Evolutionary conservation across 2,329 filamentous ascomycete species (phyloP).

Genomic region (Fusarium chuoi): DNA sequence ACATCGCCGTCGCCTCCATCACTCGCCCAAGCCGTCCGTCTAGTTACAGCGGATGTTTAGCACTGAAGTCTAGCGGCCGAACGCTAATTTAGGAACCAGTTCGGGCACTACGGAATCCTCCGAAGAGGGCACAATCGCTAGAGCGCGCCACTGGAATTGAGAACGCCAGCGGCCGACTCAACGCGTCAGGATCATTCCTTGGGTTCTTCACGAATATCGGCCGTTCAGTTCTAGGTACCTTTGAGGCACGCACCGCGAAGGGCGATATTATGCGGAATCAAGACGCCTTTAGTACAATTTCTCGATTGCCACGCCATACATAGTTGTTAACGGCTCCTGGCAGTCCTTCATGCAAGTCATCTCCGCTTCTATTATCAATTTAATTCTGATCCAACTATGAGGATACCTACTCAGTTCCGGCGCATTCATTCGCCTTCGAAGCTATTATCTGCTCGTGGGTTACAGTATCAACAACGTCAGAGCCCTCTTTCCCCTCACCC

Average conservation of each 20-base stretch:
- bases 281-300: background rate
- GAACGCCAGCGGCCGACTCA: background rate
- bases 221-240: background rate
- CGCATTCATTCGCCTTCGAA: background rate
- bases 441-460: background rate
- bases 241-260: no score
- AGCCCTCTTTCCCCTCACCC: background rate
- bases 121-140: background rate
- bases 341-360: background rate
- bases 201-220: no score
- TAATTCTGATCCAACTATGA: background rate
- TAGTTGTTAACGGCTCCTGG: background rate
- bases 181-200: background rate
- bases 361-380: no score
- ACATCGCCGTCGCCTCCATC: background rate
- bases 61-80: background rate
- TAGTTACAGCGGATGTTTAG: background rate
- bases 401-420: background rate
- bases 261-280: background rate
- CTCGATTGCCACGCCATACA: background rate
- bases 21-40: background rate
- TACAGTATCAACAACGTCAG: background rate
- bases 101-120: background rate
- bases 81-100: background rate
- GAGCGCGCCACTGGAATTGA: background rate